Base-by-base conservation (phyloP, 2,329 filamentous ascomycete genomes). In the Hymenoscyphus fructigenus region DNA sequence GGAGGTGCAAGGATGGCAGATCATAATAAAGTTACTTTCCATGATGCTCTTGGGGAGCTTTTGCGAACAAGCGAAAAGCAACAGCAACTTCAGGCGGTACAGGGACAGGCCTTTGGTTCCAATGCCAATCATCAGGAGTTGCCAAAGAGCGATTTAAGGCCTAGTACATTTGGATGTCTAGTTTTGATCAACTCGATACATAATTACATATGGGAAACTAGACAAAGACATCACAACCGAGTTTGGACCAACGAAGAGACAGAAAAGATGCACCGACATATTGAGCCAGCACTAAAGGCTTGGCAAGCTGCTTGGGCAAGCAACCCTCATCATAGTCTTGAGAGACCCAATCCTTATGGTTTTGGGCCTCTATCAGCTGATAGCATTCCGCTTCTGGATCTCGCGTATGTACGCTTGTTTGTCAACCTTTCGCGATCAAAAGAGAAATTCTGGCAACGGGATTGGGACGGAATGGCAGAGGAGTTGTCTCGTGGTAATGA, bases 191-290 rank as follows among this genome's bases (percentile, higher is more conserved):
- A 97, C 75, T 93, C 95, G 3, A 82, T 98, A 28, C 95, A 98
- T 79, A 97, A 97, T 72, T 97, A 97, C 77, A 97, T 98, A 56
- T 98, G 95, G 95, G 94, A 98, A 78, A 97, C 93, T 0, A 85
- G 94, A 28, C 93, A 97, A 77, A 84, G 93, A 61, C 93, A 97
- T 71, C 89, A 93, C 71, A 93, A 91, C 71, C 89, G 92, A 67
- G 83, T 92, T 59, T 97, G 94, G 94, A 96, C 93, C 1, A 87
- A 89, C 38, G 90, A 94, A 69, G 94, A 98, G 77, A 96, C 92
- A 0, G 93, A 98, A 70, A 92, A 93, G 69, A 96, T 98, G 93
- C 93, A 97, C 76, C 87, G 91, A 1, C 93, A 97, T 74, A 96
- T 98, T 65, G 93, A 97, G 76, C 94, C 94, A 12, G 94, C 94